Evolutionary conservation across 2,329 filamentous ascomycete genomes (phyloP).

Genomic region (Diaporthe citri): DNA sequence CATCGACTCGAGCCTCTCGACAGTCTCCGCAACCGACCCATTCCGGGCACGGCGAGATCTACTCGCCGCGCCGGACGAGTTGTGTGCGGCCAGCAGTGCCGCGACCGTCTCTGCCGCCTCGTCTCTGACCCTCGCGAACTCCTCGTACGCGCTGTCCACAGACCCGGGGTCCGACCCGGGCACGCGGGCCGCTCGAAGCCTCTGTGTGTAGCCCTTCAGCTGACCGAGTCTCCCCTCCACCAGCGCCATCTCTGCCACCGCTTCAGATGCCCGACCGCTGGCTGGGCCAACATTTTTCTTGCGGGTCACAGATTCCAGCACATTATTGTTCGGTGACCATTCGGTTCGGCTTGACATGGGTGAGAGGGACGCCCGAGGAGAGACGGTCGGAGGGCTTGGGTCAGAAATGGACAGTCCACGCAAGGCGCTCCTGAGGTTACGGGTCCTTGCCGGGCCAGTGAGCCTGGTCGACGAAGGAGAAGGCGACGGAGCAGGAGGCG

Average conservation of each 20-base stretch:
- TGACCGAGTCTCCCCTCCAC: conserved; percentile 44
- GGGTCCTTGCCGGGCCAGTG: not conserved
- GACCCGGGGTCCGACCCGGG: conserved; percentile 40
- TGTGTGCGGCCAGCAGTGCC: conserved; percentile 55
- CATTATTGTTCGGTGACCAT: not conserved
- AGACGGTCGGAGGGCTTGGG: not conserved
- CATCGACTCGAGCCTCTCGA: conserved; percentile 31
- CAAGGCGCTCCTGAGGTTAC: conserved; percentile 2
- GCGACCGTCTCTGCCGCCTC: conserved; percentile 56
- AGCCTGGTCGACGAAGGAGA: not conserved
- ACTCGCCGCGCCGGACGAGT: conserved; percentile 37
- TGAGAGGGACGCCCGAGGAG: not conserved
- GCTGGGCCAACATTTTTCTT: not conserved
- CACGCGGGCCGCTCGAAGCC: conserved; percentile 41
- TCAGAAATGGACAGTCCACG: conserved; percentile 13
- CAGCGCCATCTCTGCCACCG: not conserved
- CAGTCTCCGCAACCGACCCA: conserved; percentile 33
- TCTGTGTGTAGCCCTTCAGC: conserved; percentile 46
- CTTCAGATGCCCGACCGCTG: not conserved
- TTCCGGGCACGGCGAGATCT: conserved; percentile 4
- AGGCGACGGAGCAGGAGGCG: not conserved
- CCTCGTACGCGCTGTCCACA: conserved; percentile 59
- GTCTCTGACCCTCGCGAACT: conserved; percentile 57
- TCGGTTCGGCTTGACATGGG: not conserved
- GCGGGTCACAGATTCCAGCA: too few relatives aligned